Evolutionary conservation across 768 basidiomycete species (phyloP).

Genomic region (Pisolithus albus): DNA sequence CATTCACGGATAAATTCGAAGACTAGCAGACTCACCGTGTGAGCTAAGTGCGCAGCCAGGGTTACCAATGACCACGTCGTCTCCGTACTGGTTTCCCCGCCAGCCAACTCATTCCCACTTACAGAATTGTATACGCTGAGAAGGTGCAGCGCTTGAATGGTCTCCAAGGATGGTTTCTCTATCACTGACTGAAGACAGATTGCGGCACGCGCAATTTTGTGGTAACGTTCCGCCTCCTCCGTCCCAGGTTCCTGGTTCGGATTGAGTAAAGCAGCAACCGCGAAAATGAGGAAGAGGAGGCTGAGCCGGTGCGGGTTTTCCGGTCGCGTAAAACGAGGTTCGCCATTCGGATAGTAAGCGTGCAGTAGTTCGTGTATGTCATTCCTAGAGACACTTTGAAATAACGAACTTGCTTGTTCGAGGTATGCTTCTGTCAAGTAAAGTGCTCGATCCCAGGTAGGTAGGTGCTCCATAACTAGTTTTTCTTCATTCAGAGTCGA

Average conservation of each 20-base stretch:
- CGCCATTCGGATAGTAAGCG: constrained; percentile 30
- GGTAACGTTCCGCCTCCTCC: constrained; percentile 56
- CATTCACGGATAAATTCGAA: constrained; percentile 3
- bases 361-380: constrained; percentile 41
- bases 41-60: constrained; percentile 58
- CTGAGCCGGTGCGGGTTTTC: constrained; percentile 44
- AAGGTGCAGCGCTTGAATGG: constrained; percentile 63
- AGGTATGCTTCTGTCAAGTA: constrained; percentile 41
- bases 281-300: constrained; percentile 42
- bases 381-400: constrained; percentile 38
- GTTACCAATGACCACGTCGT: constrained; percentile 63
- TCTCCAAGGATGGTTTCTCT: constrained; percentile 64
- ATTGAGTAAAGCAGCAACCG: constrained; percentile 45
- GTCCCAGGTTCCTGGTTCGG: constrained; percentile 23
- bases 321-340: constrained; percentile 25
- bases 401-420: constrained; percentile 46
- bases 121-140: constrained; percentile 66
- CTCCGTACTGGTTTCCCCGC: constrained; percentile 63
- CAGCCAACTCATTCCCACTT: constrained; percentile 52
- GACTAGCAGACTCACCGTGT: constrained; percentile 42
- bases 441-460: constrained; percentile 43
- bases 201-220: constrained; percentile 59
- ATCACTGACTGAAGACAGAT: constrained; percentile 62
- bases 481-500: constrained; percentile 39
- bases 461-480: constrained; percentile 44